These are phyloP conservation scores for Neurospora sp. DNA, from an alignment of 495 filamentous ascomycete species.

Conservation along the genomic window DNA sequence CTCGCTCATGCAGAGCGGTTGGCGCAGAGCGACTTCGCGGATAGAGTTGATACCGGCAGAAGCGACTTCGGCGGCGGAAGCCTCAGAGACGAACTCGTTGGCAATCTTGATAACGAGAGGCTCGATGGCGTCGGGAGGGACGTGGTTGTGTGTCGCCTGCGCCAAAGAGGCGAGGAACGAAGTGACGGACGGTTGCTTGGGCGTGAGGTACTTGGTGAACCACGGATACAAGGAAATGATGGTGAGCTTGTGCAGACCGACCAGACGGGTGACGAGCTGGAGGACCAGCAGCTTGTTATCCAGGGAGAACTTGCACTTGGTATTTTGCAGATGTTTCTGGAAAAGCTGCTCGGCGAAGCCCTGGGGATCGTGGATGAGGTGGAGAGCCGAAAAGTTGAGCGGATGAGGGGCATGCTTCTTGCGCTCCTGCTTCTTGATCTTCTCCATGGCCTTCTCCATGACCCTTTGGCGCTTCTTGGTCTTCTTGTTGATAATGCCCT, in stretches of 20 bases:
- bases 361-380: conserved; percentile 90
- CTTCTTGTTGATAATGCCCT: conserved; percentile 89
- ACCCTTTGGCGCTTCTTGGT: conserved; percentile 72
- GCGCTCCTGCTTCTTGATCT: conserved; percentile 62
- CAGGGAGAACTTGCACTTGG: conserved; percentile 76
- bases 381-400: conserved; percentile 92
- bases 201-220: conserved; percentile 85
- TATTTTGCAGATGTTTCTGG: conserved; percentile 78
- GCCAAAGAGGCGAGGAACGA: conserved; percentile 89
- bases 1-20: conserved; percentile 91
- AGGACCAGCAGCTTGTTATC: conserved; percentile 83
- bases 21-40: conserved; percentile 82
- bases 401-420: conserved; percentile 81
- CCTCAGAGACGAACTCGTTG: conserved; percentile 96
- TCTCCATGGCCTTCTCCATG: conserved; percentile 67
- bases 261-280: conserved; percentile 79
- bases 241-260: conserved; percentile 82
- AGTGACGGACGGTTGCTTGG: conserved; percentile 85
- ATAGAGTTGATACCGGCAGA: conserved; percentile 92
- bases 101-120: conserved; percentile 91
- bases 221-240: conserved; percentile 53
- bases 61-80: conserved; percentile 79
- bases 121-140: conserved; percentile 89
- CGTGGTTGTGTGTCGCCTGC: conserved; percentile 81
- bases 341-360: conserved; percentile 89